Percentiles rank a stretch among this genome's conserved stretches.
These are phyloP conservation scores for Hyphodiscus hymeniophilus DNA, from an alignment of 495 filamentous ascomycete genomes.

Conservation along the genomic window DNA sequence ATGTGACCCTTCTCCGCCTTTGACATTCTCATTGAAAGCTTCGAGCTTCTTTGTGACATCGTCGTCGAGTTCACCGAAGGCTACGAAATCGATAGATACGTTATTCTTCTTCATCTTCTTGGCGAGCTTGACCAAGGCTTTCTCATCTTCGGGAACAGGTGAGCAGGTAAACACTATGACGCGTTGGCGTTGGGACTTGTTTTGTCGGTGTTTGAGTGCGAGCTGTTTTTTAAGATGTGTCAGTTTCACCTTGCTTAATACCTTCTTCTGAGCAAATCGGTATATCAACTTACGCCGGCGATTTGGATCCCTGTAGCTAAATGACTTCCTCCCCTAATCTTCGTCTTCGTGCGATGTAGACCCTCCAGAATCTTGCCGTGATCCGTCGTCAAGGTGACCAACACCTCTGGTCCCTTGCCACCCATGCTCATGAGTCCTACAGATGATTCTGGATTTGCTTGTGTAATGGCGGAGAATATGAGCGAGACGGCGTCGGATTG, in stretches of 20 bases:
- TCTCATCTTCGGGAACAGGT: slow-evolving; percentile 81
- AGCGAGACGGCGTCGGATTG: slow-evolving; percentile 91
- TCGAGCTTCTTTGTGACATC: slow-evolving; percentile 88
- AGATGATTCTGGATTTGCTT: slow-evolving; percentile 90
- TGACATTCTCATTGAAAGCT: slow-evolving; percentile 87
- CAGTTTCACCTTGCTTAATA: not conserved
- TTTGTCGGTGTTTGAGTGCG: slow-evolving; percentile 96
- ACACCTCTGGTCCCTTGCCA: slow-evolving; percentile 89
- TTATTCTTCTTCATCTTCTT: slow-evolving; percentile 98
- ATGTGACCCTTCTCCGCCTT: slow-evolving; percentile 81
- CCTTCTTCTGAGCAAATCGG: not conserved
- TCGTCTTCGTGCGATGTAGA: slow-evolving; percentile 90
- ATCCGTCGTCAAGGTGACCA: slow-evolving; percentile 91
- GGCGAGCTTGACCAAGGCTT: slow-evolving; percentile 77
- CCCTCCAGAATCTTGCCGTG: slow-evolving; percentile 92
- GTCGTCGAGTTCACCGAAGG: slow-evolving; percentile 87
- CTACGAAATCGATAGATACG: slow-evolving; percentile 84
- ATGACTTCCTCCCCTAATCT: slow-evolving; percentile 81
- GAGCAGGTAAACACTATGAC: slow-evolving; percentile 96
- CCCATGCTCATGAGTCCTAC: slow-evolving; percentile 99
- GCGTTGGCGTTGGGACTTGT: slow-evolving; percentile 89
- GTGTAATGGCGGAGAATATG: slow-evolving; percentile 88
- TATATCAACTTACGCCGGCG: slow-evolving; percentile 62
- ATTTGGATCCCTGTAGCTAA: slow-evolving; percentile 90
- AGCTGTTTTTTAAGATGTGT: slow-evolving; percentile 43